These are phyloP conservation scores for Thermomyces lanuginosus DNA, from an alignment of 2,329 filamentous ascomycete species.

Conservation along the genomic window DNA sequence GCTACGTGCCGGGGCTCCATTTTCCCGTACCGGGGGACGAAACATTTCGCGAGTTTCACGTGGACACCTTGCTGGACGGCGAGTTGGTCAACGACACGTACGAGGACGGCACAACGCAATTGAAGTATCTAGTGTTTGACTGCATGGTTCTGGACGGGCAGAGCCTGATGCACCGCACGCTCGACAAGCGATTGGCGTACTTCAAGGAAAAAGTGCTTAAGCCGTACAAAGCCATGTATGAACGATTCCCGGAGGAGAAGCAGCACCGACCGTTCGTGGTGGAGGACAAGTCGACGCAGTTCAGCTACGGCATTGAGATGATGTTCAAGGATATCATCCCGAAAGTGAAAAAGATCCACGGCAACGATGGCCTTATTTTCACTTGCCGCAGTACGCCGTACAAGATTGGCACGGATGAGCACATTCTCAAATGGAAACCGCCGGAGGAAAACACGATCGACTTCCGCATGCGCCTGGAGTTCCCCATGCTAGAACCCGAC, in stretches of 20 bases:
- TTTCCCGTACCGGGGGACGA: slow-evolving; percentile 56
- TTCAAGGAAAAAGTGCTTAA: slow-evolving; percentile 67
- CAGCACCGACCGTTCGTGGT: slow-evolving; percentile 61
- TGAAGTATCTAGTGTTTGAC: slow-evolving; percentile 86
- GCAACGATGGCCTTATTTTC: slow-evolving; percentile 94
- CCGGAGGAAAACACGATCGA: slow-evolving; percentile 90
- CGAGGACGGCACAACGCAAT: slow-evolving; percentile 47
- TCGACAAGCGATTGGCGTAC: slow-evolving; percentile 80
- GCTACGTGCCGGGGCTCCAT: slow-evolving; percentile 63
- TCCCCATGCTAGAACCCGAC: slow-evolving; percentile 54
- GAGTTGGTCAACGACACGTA: slow-evolving; percentile 80
- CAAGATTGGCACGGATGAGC: slow-evolving; percentile 73
- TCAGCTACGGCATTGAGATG: slow-evolving; percentile 74
- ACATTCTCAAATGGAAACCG: slow-evolving; percentile 97
- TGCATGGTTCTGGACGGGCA: slow-evolving; percentile 68
- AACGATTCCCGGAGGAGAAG: slow-evolving; percentile 57
- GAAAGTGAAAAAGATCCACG: slow-evolving; percentile 54
- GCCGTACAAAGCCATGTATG: slow-evolving; percentile 55
- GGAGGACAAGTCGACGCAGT: slow-evolving; percentile 76
- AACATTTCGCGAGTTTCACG: slow-evolving; percentile 51
- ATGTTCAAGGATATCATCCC: slow-evolving; percentile 84
- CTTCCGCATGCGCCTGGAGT: slow-evolving; percentile 64
- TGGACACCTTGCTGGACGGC: slow-evolving; percentile 71
- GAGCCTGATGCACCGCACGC: slow-evolving; percentile 57
- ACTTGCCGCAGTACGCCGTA: slow-evolving; percentile 84